Evolutionary conservation across 805 yeast species (phyloP), one percentile per base, ranked within the genome.

Genomic region (Cyberlindnera meyerae): DNA sequence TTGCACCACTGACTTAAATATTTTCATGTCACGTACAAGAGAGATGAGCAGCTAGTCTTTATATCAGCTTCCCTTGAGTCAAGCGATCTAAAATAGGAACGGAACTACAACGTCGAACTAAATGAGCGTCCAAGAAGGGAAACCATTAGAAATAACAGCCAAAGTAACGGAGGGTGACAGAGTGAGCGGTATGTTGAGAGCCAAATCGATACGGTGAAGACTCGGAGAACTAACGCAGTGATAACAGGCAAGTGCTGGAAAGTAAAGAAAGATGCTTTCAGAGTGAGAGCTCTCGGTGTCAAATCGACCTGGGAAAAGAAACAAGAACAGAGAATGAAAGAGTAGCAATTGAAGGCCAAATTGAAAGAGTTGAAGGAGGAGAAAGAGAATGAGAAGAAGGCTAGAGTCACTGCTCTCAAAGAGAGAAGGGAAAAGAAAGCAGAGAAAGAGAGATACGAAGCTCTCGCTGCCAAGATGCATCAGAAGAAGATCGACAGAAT

Each of bases 401-500:
- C 63, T 18, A 71, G 71, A 45, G 62, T 79, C 31, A 73, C 71
- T 18, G 75, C 69, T 16, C 57, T 79, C 36, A 85, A 80, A 65
- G 85, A 81, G 48, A 79, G 84, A 61, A 74, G 82, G 55, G 88
- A 79, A 50, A 75, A 77, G 59, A 82, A 82, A 68, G 96, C 74
- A 40, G 98, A 90, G 61, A 77, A 77, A 61, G 97, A 90, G 58
- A 75, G 98, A 52, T 85, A 79, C 55, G 95, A 83, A 54, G 70
- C 69, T 55, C 58, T 90, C 57, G 93, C 95, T 11, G 72, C 75
- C 39, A 86, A 82, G 62, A 85, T 90, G 95, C 90, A 87, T 57
- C 82, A 82, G 29, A 89, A 88, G 79, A 83, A 78, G 68, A 84
- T 88, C 27, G 97, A 88, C 47, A 76, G 98, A 63, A 59, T 90